Conservation (phyloP, 257 asterid genomes). For the Thymus mandschuricus region DNA sequence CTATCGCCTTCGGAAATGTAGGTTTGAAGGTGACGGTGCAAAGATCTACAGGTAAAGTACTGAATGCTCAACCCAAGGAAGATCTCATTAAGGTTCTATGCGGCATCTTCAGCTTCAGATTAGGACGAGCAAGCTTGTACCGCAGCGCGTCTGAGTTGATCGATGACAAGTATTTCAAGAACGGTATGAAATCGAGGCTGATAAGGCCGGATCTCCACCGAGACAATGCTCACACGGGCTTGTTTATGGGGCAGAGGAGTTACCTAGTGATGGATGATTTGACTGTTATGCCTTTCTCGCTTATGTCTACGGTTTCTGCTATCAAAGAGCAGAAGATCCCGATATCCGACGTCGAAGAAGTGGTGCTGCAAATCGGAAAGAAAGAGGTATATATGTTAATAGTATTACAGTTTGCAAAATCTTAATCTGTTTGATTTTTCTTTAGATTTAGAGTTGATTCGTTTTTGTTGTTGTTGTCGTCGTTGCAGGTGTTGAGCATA, state of each 20-base stretch:
- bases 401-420: too few relatives aligned
- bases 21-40: too few relatives aligned
- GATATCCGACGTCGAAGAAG: conserved; percentile 11
- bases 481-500: conserved; percentile 16
- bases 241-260: neutral
- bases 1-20: too few relatives aligned
- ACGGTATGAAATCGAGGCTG: neutral
- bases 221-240: too few relatives aligned
- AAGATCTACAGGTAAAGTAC: too few relatives aligned
- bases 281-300: neutral
- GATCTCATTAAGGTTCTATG: too few relatives aligned
- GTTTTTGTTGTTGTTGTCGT: neutral
- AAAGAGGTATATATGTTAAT: neutral
- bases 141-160: too few relatives aligned
- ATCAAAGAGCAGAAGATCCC: neutral
- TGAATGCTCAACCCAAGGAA: too few relatives aligned
- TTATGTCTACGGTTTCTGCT: neutral
- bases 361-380: conserved; percentile 16
- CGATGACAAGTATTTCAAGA: too few relatives aligned
- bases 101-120: too few relatives aligned
- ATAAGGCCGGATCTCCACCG: neutral
- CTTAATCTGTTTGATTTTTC: neutral
- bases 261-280: neutral
- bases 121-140: too few relatives aligned
- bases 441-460: too few relatives aligned